Evolutionary conservation across 2,329 filamentous ascomycete species (phyloP), one percentile per base, ranked within the genome.

Genomic region (Leptographium radiaticola): DNA sequence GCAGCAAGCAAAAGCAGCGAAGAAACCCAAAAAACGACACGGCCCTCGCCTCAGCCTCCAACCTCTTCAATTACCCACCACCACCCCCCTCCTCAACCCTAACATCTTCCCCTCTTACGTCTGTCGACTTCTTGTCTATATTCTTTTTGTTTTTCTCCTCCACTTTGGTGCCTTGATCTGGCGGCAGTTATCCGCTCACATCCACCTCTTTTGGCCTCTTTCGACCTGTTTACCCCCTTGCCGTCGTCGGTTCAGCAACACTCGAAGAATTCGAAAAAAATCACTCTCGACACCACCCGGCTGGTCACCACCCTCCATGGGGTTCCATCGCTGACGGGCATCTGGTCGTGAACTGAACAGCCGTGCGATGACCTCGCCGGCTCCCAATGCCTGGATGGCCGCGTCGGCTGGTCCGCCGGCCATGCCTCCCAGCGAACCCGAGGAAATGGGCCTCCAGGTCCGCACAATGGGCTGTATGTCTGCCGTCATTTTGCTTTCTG

Each of bases 401-500:
- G n/a, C 39, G 7, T 42, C 51, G 15, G 31, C 48, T 18, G 44
- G 38, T 5, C 48, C 39, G 36, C 49, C 47, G 31, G 33, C 51
- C 47, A 49, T 48, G 20, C 53, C 44, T 7, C 16, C 52, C 34
- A 55, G 43, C 46, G 59, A 59, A n/a, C 20, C 53, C n/a, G 64
- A 65, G 40, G 65, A 66, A 36, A 57, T 57, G 55, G 61, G 61
- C 54, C 45, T 65, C 49, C 65, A 67, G 55, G 55, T 59, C 48
- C 61, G 65, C 59, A 60, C 64, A 4, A 68, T 68, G 66, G 64
- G 64, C 58, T 59, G 66, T 68, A 60, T 61, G 66, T 58, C 12
- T 25, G 34, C 11, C 25, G n/a, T 43, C 30, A 6, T 12, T 12
- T 25, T 20, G 39, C 16, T 31, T 16, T 31, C 44, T 47, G 20